Conservation (phyloP, 1,139 yeast genomes). For the Candida sanyaensis region DNA sequence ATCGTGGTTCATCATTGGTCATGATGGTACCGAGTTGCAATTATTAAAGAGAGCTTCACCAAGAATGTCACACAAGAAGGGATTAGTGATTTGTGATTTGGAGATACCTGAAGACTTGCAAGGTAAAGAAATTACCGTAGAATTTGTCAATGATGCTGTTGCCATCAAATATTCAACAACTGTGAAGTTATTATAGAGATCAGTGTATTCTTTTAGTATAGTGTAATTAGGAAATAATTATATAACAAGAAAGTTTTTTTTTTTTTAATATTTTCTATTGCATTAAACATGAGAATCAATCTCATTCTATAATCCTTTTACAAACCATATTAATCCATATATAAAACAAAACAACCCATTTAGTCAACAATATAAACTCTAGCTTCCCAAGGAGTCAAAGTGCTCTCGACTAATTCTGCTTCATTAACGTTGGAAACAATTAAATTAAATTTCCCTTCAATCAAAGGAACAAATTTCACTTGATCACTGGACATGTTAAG, state of each 20-base stretch:
- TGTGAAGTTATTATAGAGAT: slow-evolving; percentile 4
- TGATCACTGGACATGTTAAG: slow-evolving; percentile 45
- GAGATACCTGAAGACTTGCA: slow-evolving; percentile 51
- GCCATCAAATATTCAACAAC: slow-evolving; percentile 42
- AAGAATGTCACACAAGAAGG: slow-evolving; percentile 41
- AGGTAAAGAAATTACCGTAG: slow-evolving; percentile 46
- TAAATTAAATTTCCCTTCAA: slow-evolving; percentile 33
- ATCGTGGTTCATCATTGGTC: slow-evolving; percentile 82
- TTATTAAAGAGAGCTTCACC: slow-evolving; percentile 73
- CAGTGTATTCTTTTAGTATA: background rate
- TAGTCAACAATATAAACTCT: slow-evolving; percentile 31
- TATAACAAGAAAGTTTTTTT: background rate
- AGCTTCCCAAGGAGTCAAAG: slow-evolving; percentile 33
- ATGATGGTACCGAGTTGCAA: slow-evolving; percentile 54
- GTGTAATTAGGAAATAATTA: background rate
- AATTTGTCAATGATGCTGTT: slow-evolving; percentile 68
- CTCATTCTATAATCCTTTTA: background rate
- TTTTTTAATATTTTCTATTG: background rate
- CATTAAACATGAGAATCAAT: background rate
- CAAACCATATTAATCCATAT: background rate
- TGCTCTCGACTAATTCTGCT: slow-evolving; percentile 19
- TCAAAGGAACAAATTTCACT: slow-evolving; percentile 28
- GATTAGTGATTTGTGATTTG: slow-evolving; percentile 44
- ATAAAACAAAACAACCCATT: background rate
- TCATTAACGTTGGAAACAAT: slow-evolving; percentile 26